A percentile compares a stretch with the other conserved stretches of the same genome.
Evolutionary conservation across 768 basidiomycete genomes (phyloP).

Genomic region (Cyclocybe cylindracea): DNA sequence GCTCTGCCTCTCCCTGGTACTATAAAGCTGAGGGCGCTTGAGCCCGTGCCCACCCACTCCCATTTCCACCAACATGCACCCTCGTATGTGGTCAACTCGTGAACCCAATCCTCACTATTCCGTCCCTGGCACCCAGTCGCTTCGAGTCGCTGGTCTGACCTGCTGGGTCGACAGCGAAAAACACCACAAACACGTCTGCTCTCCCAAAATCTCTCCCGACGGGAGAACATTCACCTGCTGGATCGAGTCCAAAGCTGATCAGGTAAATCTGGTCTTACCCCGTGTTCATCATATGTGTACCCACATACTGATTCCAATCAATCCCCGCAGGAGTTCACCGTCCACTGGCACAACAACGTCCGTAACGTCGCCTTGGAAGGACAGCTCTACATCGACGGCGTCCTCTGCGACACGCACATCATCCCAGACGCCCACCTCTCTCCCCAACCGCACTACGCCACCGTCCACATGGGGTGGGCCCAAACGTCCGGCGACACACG

Average conservation of each 20-base stretch:
- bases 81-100: neutral
- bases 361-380: constrained; percentile 22
- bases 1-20: no score
- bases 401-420: constrained; percentile 26
- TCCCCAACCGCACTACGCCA: constrained; percentile 20
- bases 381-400: constrained; percentile 23
- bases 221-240: constrained; percentile 2
- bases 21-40: neutral
- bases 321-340: constrained; percentile 21
- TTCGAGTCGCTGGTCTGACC: neutral
- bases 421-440: constrained; percentile 22
- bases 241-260: constrained; percentile 4
- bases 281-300: neutral
- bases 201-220: no score
- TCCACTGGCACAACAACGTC: constrained; percentile 26
- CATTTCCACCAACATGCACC: neutral
- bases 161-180: no score
- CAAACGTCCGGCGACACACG: constrained; percentile 30
- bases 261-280: neutral
- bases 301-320: neutral
- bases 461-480: constrained; percentile 25
- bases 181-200: no score
- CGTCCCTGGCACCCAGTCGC: neutral
- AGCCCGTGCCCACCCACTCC: neutral
- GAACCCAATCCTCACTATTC: constrained; percentile 1